phyloP scores from a whole-genome alignment of 169 alveolate species.

The Blepharisma undulans region DNA sequence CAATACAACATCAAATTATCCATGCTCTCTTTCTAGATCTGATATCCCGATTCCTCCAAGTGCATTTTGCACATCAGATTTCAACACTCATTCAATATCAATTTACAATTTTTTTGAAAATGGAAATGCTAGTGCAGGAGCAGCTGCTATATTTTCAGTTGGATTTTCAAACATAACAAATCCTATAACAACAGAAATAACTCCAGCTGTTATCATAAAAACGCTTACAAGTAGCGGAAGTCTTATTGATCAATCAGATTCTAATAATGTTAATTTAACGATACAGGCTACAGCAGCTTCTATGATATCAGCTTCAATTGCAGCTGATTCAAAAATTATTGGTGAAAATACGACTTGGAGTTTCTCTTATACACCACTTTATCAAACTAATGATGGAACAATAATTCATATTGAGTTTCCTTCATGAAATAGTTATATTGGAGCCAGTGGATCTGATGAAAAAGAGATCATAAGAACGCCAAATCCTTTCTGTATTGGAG shows the following conservation, averaged over 20 bases:
- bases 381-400: background rate
- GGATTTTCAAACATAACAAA: background rate
- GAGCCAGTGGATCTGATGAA: background rate
- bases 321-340: background rate
- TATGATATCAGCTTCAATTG: background rate
- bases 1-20: too few species aligned
- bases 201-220: background rate
- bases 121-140: background rate
- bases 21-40: too few species aligned
- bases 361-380: background rate
- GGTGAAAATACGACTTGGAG: background rate
- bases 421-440: background rate
- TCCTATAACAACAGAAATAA: slow-evolving; percentile 13
- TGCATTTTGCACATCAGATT: background rate
- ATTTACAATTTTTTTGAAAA: background rate
- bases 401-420: slow-evolving; percentile 1
- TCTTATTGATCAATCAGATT: background rate
- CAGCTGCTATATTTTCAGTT: background rate
- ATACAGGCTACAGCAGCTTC: background rate
- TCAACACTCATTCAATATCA: background rate
- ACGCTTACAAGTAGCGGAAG: background rate
- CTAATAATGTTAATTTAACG: background rate
- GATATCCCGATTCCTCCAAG: background rate
- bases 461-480: background rate
- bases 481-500: background rate